Percentiles rank a stretch among this genome's conserved stretches.
Conservation (phyloP, 1,284 basidiomycete genomes). For the Cutaneotrichosporon spelunceum region DNA sequence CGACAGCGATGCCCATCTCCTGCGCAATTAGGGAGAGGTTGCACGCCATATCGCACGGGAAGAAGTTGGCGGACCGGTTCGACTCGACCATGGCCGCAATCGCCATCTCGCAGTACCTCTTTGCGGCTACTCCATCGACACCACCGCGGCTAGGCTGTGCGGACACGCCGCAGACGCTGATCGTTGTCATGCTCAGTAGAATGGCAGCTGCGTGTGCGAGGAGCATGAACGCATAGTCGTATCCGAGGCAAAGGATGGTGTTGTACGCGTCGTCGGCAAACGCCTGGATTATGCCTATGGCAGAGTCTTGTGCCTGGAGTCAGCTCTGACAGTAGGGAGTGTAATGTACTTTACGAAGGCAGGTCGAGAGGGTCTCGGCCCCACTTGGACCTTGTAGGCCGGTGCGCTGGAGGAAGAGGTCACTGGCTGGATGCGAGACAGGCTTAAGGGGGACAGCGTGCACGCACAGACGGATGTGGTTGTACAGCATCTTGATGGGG, state of each 20-base stretch:
- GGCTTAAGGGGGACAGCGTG: conserved; percentile 26
- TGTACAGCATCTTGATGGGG: conserved; percentile 26
- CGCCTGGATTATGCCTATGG: conserved; percentile 21
- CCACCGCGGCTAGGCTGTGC: background rate
- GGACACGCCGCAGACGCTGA: conserved; percentile 11
- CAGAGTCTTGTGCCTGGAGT: conserved; percentile 23
- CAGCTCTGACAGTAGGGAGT: too few species aligned
- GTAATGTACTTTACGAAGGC: too few species aligned
- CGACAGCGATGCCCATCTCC: conserved; percentile 23
- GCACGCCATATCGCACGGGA: conserved; percentile 29
- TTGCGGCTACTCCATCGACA: conserved; percentile 19
- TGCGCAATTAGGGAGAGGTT: conserved; percentile 25
- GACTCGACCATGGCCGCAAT: conserved; percentile 27
- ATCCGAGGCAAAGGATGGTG: conserved; percentile 22
- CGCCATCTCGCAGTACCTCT: conserved; percentile 26
- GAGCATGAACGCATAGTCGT: conserved; percentile 29
- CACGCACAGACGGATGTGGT: conserved; percentile 28
- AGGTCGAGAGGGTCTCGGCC: too few species aligned
- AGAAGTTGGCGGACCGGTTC: conserved; percentile 28
- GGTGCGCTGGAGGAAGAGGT: conserved; percentile 15
- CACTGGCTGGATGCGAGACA: conserved; percentile 18
- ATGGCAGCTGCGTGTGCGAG: conserved; percentile 24
- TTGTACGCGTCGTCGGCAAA: conserved; percentile 27
- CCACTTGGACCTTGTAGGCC: conserved; percentile 8
- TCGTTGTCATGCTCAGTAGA: conserved; percentile 20